Conservation (phyloP, 352 stramenopile species). For the Globisporangium spinosum region DNA sequence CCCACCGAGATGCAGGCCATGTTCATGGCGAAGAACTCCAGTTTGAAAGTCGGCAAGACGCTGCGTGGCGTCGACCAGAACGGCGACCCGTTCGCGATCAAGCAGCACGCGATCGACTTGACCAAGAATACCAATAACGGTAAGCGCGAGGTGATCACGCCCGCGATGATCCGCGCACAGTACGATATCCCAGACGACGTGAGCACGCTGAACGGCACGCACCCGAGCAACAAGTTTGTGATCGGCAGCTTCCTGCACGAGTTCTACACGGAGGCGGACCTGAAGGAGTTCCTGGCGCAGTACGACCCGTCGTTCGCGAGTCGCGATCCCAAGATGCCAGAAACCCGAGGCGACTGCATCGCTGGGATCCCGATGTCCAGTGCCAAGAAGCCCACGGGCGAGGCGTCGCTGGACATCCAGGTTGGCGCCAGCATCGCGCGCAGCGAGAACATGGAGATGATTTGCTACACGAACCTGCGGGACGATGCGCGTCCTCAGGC, state of each 20-base stretch:
- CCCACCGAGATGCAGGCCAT: slow-evolving; percentile 61
- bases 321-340: slow-evolving; percentile 19
- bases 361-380: slow-evolving; percentile 11
- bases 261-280: slow-evolving; percentile 57
- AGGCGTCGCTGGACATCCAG: slow-evolving; percentile 72
- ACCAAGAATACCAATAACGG: neutral
- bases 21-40: slow-evolving; percentile 28
- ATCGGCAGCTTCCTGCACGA: slow-evolving; percentile 71
- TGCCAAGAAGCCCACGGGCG: slow-evolving; percentile 35
- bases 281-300: slow-evolving; percentile 35
- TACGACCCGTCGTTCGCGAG: slow-evolving; percentile 23
- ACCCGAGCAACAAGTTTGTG: slow-evolving; percentile 46
- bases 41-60: neutral
- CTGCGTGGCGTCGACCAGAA: slow-evolving; percentile 21
- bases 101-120: slow-evolving; percentile 15
- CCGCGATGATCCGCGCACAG: slow-evolving; percentile 42
- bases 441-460: slow-evolving; percentile 45
- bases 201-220: slow-evolving; percentile 6
- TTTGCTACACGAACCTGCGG: slow-evolving; percentile 58
- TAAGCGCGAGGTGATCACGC: slow-evolving; percentile 31
- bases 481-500: slow-evolving; percentile 41
- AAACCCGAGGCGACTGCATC: slow-evolving; percentile 40
- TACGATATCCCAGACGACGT: slow-evolving; percentile 52
- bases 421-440: slow-evolving; percentile 43
- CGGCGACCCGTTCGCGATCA: slow-evolving; percentile 33